Percentiles rank a stretch among this genome's conserved stretches.
phyloP scores from a whole-genome alignment of 2,329 filamentous ascomycete genomes.

The Pezicula radicicola region DNA sequence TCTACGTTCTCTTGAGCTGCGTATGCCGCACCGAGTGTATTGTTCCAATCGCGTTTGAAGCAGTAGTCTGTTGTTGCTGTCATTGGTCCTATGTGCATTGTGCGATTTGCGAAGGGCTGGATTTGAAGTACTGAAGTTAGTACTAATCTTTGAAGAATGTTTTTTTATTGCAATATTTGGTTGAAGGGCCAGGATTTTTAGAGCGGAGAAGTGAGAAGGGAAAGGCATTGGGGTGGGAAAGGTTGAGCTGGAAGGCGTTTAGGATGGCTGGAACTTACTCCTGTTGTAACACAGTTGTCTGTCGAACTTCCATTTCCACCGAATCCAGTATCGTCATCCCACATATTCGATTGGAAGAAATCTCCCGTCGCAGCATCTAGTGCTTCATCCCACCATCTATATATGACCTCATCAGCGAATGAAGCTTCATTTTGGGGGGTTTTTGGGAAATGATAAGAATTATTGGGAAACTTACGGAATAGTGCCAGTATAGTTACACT shows the following conservation, averaged over 20 bases:
- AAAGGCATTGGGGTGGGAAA: too few species aligned
- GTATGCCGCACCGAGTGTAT: constrained; percentile 2
- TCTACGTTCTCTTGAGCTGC: constrained; percentile 2
- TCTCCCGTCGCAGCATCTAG: constrained; percentile 8
- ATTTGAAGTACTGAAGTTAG: background rate
- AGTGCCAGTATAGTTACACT: constrained; percentile 31
- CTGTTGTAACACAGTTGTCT: background rate
- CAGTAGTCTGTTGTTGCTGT: constrained; percentile 8
- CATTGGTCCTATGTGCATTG: constrained; percentile 7
- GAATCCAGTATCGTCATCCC: constrained; percentile 4
- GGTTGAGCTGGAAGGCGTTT: too few species aligned
- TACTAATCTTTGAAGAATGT: too few species aligned
- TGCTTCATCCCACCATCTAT: constrained; percentile 9
- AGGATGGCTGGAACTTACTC: background rate
- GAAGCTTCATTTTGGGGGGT: too few species aligned
- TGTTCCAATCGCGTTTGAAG: constrained; percentile 5
- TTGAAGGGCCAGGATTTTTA: too few species aligned
- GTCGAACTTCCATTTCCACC: constrained; percentile 8
- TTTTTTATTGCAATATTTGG: too few species aligned
- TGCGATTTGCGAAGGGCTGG: constrained; percentile 10
- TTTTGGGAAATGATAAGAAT: too few species aligned
- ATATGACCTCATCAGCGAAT: too few species aligned
- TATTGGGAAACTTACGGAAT: background rate
- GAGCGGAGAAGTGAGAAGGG: too few species aligned
- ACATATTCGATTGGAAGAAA: constrained; percentile 11